Base-by-base conservation (phyloP, 2,329 filamentous ascomycete genomes). In the Sclerotinia trifoliorum region DNA sequence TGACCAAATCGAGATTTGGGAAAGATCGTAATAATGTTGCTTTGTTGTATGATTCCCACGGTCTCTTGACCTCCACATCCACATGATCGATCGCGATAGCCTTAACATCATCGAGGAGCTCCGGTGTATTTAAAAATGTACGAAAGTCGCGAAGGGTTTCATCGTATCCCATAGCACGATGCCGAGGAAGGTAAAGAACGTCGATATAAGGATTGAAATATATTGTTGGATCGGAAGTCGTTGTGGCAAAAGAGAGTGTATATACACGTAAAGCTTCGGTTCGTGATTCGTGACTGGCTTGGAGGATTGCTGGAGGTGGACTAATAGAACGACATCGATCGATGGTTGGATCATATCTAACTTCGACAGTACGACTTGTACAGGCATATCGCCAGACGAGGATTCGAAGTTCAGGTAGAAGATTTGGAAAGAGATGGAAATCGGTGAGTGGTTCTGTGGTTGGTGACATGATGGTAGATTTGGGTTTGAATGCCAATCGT, bases 31-130 rank as follows among this genome's bases (percentile, higher is more conserved):
- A 78, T 54, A 84, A 74, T 32, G 78, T 78, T 44, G 81, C 81
- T 75, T 84, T 84, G 76, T 82, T 83, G 76, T 83, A 84, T 15
- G 80, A 80, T 76, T 84, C 82, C 82, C 82, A 84, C 21, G 82
- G 82, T 48, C 81, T 76, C 61, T 82, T 80, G 64, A 83, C 78
- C 46, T 79, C 76, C 21, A 79, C 75, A 39, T 78, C 78, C 46
- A 84, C 81, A 67, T 83, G 80, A 73, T 84, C 82, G 58, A 84
- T 77, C 2, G 81, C 82, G 8, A 84, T 76, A 46, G 78, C 77
- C 55, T 74, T 74, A 17, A 83, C 76, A 51, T 78, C 74, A 42
- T 79, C 74, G 15, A 79, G 74, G 44, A 77, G 75, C 39, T 71
- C 74, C 0, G 71, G 65, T n/a, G 71, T 71, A 2, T 48, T 32